phyloP scores from a whole-genome alignment of 495 filamentous ascomycete species.

The Talaromyces liani region DNA sequence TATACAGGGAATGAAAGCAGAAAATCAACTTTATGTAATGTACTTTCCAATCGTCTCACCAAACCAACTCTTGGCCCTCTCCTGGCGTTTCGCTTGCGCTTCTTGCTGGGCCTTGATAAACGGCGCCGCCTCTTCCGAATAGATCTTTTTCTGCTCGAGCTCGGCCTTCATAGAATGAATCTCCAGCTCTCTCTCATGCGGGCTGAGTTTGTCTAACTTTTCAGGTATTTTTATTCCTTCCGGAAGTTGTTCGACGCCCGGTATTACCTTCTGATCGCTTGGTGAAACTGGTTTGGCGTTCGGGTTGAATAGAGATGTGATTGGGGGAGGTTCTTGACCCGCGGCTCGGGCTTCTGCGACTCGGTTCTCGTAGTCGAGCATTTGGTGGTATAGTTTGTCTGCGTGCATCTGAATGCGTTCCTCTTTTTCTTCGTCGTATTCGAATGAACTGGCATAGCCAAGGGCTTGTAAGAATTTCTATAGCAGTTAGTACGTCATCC shows the following conservation, averaged over 20 bases:
- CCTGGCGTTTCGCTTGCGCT: slow-evolving; percentile 49
- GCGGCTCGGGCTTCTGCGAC: slow-evolving; percentile 60
- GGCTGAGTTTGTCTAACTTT: slow-evolving; percentile 49
- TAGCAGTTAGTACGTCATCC: background rate
- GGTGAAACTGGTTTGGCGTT: slow-evolving; percentile 14
- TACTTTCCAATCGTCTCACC: slow-evolving; percentile 43
- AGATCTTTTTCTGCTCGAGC: slow-evolving; percentile 46
- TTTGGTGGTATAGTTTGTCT: slow-evolving; percentile 77
- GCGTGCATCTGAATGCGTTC: slow-evolving; percentile 95
- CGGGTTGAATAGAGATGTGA: slow-evolving; percentile 34
- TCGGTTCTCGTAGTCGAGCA: slow-evolving; percentile 68
- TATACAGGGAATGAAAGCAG: background rate
- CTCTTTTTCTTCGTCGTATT: slow-evolving; percentile 59
- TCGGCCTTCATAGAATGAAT: slow-evolving; percentile 57
- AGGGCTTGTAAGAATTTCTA: slow-evolving; percentile 82
- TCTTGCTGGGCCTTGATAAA: slow-evolving; percentile 51
- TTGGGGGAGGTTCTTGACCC: slow-evolving; percentile 35
- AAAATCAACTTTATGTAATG: slow-evolving; percentile 21
- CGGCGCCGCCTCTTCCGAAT: slow-evolving; percentile 43
- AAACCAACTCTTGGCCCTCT: slow-evolving; percentile 49
- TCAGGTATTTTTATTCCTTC: slow-evolving; percentile 39
- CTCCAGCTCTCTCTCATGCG: slow-evolving; percentile 58
- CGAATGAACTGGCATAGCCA: slow-evolving; percentile 68
- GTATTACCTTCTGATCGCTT: slow-evolving; percentile 12
- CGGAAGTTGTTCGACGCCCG: slow-evolving; percentile 27